phyloP scores from a whole-genome alignment of 805 yeast genomes.

The Yarrowia sp. region DNA sequence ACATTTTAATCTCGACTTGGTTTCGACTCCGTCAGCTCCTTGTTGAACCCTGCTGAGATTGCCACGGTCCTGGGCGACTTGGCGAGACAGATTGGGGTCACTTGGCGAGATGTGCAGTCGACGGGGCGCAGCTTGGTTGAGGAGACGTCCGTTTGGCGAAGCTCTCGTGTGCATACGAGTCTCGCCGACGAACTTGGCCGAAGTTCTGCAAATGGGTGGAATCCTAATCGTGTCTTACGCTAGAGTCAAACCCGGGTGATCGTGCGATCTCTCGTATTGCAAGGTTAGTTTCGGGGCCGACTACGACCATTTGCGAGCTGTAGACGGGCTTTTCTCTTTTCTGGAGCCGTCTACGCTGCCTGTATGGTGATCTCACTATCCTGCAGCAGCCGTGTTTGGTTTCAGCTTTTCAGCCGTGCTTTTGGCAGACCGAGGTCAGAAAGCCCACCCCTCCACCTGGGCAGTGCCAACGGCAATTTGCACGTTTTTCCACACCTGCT shows the following conservation, averaged over 20 bases:
- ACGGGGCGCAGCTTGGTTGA: slow-evolving; percentile 2
- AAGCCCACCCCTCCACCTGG: not conserved
- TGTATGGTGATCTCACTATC: no score
- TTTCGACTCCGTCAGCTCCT: no score
- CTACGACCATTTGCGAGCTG: no score
- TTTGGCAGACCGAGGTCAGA: not conserved
- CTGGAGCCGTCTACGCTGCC: no score
- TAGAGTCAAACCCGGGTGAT: not conserved
- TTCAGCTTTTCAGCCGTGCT: not conserved
- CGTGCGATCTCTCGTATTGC: not conserved
- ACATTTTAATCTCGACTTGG: not conserved
- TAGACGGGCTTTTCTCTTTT: no score
- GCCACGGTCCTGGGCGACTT: no score
- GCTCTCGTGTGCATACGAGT: no score
- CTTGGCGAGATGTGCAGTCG: not conserved
- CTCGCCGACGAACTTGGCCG: slow-evolving; percentile 3
- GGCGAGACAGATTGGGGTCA: no score
- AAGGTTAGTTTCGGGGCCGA: no score
- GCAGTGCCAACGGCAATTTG: not conserved
- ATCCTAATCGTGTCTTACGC: not conserved
- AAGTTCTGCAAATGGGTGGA: not conserved
- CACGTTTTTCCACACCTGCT: not conserved
- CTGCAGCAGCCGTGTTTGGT: slow-evolving; percentile 1
- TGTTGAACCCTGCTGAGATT: no score
- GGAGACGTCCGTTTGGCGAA: no score